Conservation (phyloP, 805 yeast species). For the Saturnispora gosingensis region DNA sequence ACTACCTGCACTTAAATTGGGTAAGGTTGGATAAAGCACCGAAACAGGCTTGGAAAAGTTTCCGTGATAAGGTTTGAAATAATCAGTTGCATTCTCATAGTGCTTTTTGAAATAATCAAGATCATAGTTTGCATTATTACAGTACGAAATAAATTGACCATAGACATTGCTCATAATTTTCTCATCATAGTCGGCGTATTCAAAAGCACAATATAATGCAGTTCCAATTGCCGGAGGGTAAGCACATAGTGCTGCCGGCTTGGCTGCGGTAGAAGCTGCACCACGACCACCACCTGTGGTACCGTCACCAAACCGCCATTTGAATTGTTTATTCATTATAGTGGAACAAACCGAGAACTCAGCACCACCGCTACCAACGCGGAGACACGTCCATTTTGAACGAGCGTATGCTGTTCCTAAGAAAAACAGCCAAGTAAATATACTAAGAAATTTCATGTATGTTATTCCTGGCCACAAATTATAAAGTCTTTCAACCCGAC, state of each 20-base stretch:
- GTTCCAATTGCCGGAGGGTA: neutral
- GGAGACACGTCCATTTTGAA: neutral
- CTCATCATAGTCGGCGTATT: neutral
- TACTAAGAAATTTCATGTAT: too few species aligned
- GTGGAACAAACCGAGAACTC: neutral
- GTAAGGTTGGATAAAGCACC: neutral
- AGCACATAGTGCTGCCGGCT: neutral
- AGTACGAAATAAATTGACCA: neutral
- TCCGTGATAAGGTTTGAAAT: neutral
- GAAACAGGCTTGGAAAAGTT: neutral
- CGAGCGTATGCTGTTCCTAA: neutral
- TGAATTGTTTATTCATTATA: neutral
- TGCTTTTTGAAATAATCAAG: neutral
- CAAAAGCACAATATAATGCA: neutral
- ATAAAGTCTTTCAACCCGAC: too few species aligned
- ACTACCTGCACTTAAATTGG: neutral
- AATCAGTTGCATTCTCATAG: neutral
- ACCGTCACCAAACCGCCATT: neutral
- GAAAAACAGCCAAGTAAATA: neutral
- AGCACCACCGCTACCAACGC: neutral
- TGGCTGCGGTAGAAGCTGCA: too few species aligned
- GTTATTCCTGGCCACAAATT: too few species aligned
- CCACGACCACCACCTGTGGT: neutral
- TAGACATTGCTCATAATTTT: too few species aligned
- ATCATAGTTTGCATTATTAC: neutral